These are phyloP conservation scores for Phytophthora vignae DNA, from an alignment of 352 stramenopile species.

Conservation along the genomic window DNA sequence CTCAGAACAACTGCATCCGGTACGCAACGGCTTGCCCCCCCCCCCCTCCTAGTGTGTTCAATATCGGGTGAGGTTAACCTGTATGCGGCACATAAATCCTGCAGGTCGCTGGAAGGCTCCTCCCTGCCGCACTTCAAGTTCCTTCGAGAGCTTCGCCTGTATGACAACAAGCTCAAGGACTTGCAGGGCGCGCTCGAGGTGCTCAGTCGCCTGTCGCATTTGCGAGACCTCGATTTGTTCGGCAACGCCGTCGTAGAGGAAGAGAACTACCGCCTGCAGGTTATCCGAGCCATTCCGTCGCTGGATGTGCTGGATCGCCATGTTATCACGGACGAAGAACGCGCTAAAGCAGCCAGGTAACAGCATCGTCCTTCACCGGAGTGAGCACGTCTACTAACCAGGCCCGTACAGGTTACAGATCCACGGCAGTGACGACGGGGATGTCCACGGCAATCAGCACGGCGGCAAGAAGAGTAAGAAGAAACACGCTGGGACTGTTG, in stretches of 20 bases:
- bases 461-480: constrained; percentile 34
- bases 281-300: constrained; percentile 79
- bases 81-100: not conserved
- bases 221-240: constrained; percentile 85
- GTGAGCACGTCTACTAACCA: not conserved
- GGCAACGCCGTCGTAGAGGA: constrained; percentile 84
- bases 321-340: constrained; percentile 79
- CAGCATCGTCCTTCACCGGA: not conserved
- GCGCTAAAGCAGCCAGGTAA: constrained; percentile 49
- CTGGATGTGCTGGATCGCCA: constrained; percentile 83
- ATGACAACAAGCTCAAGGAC: constrained; percentile 85
- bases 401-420: constrained; percentile 23
- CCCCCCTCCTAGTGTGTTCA: not conserved
- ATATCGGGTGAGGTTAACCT: not conserved
- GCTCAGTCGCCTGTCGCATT: constrained; percentile 62
- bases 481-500: constrained; percentile 26
- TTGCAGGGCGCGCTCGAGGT: constrained; percentile 61
- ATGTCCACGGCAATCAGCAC: constrained; percentile 7
- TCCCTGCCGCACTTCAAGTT: constrained; percentile 80
- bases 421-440: constrained; percentile 26
- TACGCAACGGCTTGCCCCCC: constrained; percentile 9
- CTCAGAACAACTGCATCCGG: constrained; percentile 87
- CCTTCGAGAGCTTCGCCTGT: constrained; percentile 79
- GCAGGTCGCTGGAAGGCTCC: constrained; percentile 55
- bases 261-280: constrained; percentile 86